These are phyloP conservation scores for Microbotryum intermedium DNA, from an alignment of 1,284 basidiomycete genomes.

Conservation along the genomic window DNA sequence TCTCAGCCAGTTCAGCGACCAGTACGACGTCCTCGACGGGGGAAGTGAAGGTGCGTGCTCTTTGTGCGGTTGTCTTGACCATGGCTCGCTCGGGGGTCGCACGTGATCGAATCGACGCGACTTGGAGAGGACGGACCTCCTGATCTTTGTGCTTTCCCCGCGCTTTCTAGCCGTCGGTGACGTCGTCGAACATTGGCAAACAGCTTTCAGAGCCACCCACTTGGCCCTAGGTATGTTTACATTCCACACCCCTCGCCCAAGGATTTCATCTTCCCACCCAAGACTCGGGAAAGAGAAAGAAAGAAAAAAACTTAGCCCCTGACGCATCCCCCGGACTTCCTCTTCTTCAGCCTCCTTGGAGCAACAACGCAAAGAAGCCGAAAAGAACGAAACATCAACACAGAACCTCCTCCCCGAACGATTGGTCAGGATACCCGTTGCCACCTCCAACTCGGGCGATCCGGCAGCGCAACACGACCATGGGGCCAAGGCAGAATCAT, in stretches of 20 bases:
- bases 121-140: not conserved
- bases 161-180: constrained; percentile 25
- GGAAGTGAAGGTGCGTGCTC: constrained; percentile 22
- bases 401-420: constrained; percentile 9
- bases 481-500: too few species aligned
- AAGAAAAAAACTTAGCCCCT: not conserved
- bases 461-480: too few species aligned
- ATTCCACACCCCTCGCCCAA: not conserved
- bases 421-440: constrained; percentile 20
- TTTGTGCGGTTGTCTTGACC: not conserved
- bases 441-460: too few species aligned
- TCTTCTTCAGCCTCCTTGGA: constrained; percentile 1
- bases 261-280: not conserved
- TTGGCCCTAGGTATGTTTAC: constrained; percentile 28
- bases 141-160: not conserved
- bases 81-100: too few species aligned
- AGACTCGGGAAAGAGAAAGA: constrained; percentile 15
- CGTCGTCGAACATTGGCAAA: constrained; percentile 34
- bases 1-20: constrained; percentile 11
- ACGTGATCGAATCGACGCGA: too few species aligned
- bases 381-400: too few species aligned
- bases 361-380: too few species aligned
- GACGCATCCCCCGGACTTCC: not conserved
- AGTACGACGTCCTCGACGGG: constrained; percentile 24
- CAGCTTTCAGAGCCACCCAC: constrained; percentile 31